Evolutionary conservation across 176 grass and related monocot species (phyloP), one percentile per base, ranked within the genome.

Genomic region (Chloris gayana): DNA sequence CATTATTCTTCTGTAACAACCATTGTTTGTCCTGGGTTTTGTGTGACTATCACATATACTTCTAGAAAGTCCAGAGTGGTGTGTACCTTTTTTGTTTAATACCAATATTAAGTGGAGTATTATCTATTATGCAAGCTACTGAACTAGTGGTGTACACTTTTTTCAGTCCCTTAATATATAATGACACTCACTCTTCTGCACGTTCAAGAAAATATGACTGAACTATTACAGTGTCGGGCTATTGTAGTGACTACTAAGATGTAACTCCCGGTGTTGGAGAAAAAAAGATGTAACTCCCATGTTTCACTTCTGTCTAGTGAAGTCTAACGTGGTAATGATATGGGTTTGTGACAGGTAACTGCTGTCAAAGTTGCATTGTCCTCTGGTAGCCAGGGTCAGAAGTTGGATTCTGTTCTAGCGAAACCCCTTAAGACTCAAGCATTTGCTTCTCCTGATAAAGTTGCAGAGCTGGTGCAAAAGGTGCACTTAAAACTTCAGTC

Each of bases 371-470:
- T 79, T 84, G 96, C 93, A 87, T 47, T 99, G 42, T 93, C 90
- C 53, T 99, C 93, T 5, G 90, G 82, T 49, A 93, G 73, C 51
- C 93, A 99, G 71, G 79, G 91, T 67, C 96, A 93, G 86, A 99
- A 95, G 59, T 82, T 88, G 30, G 96, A 99, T 90, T 93, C 90
- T 54, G 90, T 99, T 91, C 71, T 99, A 51, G 88, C 92, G 62
- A 99, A 93, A 74, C 97, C 97, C 31, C 89, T 99, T 11, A 99
- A 99, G 86, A 91, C 69, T 69, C 97, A 96, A 88, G 90, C 93
- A 76, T 96, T 99, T 85, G 97, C 93, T 86, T 86, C 91, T 80
- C 88, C 97, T 64, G 93, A 99, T 68, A 99, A 99, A 86, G 97
- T 99, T 47, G 88, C 84, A n/a, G 90, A 99, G 72, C 82, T 99